phyloP scores from a whole-genome alignment of 2,329 filamentous ascomycete species.

The Knoxdaviesia proteae region DNA sequence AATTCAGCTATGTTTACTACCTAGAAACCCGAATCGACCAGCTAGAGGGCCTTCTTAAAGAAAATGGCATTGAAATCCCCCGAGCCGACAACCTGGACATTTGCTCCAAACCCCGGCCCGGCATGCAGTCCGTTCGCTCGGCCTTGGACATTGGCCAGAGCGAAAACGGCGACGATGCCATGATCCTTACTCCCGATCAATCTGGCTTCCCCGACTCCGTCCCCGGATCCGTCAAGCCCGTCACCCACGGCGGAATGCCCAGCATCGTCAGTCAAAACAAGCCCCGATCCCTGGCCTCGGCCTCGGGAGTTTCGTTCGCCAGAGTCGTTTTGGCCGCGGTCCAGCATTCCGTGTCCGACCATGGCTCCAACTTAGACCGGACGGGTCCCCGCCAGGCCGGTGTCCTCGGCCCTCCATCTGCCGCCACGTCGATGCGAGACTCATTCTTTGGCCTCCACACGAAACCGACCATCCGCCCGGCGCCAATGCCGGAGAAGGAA shows the following conservation, averaged over 20 bases:
- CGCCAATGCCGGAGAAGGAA: slow-evolving; percentile 60
- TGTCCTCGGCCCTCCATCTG: slow-evolving; percentile 6
- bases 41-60: slow-evolving; percentile 54
- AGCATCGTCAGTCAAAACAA: slow-evolving; percentile 62
- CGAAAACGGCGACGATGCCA: slow-evolving; percentile 11
- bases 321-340: slow-evolving; percentile 87
- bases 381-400: slow-evolving; percentile 10
- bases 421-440: slow-evolving; percentile 71
- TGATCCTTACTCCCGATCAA: background rate
- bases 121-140: slow-evolving; percentile 7
- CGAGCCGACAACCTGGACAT: slow-evolving; percentile 49
- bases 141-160: background rate
- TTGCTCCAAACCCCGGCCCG: slow-evolving; percentile 27
- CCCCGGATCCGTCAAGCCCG: background rate
- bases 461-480: slow-evolving; percentile 68
- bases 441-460: slow-evolving; percentile 95
- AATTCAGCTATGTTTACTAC: slow-evolving; percentile 69
- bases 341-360: slow-evolving; percentile 44
- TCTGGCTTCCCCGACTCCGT: too few relatives aligned
- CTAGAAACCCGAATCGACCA: slow-evolving; percentile 72
- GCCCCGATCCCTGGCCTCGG: slow-evolving; percentile 62
- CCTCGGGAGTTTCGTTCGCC: slow-evolving; percentile 84
- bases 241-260: slow-evolving; percentile 29
- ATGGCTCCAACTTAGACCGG: slow-evolving; percentile 29
- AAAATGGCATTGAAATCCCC: slow-evolving; percentile 51